Base-by-base conservation (phyloP, 345 rosid genomes). In the Hibiscus tridactylites region DNA sequence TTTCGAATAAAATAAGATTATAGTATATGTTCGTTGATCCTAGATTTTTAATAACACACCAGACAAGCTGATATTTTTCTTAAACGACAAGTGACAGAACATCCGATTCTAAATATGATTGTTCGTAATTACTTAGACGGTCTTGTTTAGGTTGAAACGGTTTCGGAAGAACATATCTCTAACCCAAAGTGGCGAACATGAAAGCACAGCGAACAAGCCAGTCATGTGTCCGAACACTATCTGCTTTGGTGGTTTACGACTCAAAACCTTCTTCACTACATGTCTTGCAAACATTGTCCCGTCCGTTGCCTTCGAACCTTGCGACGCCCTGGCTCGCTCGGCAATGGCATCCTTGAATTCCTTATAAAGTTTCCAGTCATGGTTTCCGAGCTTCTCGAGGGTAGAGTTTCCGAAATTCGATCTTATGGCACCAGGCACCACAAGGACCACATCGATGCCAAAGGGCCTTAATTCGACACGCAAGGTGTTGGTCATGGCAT, bases 181-280 rank as follows among this genome's bases (percentile, higher is more conserved):
- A 57, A 71, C 84, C 94, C 91, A 85, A 31, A 84, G 75, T 4
- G 91, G 91, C 66, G 91, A 87, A 78, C 81, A 83, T 3, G 85
- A 81, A 72, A 89, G 86, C 65, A 74, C 15, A n/a, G 83, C 68
- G 65, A 85, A 87, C 80, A 89, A 74, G 35, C 88, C 78, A 56
- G 86, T 81, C 94, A 87, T 83, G 67, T 84, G 86, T 15, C 91
- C 91, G 69, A 81, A 87, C 0, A 81, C 75, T 15, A 87, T 81
- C 71, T 80, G 84, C 78, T 76, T 82, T 1, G 91, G 89, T 24
- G 88, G 94, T 57, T 75, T 80, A 39, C 78, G 68, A 47, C 85
- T 76, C 86, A 87, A 73, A 15, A 87, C 87, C 65, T 80, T 85
- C 72, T 44, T 78, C 12, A 76, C 94, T 11, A 89, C 85, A 72